A percentile compares a stretch with the other conserved stretches of the same genome.
phyloP scores from a whole-genome alignment of 2,329 filamentous ascomycete genomes.

The Arachnomyces sp. region DNA sequence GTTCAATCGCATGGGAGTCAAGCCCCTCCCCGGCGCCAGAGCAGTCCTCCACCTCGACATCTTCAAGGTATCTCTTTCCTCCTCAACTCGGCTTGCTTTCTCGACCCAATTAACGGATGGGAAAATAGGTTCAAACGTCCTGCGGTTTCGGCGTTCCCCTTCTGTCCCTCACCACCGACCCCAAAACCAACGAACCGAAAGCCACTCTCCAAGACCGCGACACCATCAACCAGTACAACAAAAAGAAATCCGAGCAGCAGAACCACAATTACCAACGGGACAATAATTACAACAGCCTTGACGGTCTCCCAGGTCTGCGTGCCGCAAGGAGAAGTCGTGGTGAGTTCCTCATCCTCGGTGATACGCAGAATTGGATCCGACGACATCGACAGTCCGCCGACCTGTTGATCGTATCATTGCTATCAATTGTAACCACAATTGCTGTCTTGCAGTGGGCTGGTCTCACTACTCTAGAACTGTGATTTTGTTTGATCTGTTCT shows the following conservation, averaged over 20 bases:
- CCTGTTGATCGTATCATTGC: constrained; percentile 13
- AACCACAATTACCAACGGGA: constrained; percentile 50
- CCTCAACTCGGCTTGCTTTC: background rate
- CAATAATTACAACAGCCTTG: constrained; percentile 51
- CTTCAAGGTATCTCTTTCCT: constrained; percentile 43
- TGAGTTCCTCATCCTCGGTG: constrained; percentile 41
- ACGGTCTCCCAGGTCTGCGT: constrained; percentile 52
- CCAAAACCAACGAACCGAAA: constrained; percentile 14
- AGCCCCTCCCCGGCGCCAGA: constrained; percentile 43
- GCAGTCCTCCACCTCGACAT: constrained; percentile 57
- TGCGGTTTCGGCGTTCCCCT: constrained; percentile 60
- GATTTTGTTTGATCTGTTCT: background rate
- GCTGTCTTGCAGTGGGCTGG: constrained; percentile 14
- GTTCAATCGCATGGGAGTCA: constrained; percentile 39
- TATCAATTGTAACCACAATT: constrained; percentile 14
- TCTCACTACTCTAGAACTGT: constrained; percentile 6
- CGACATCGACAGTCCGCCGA: constrained; percentile 16
- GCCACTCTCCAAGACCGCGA: constrained; percentile 46
- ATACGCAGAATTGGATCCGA: constrained; percentile 21
- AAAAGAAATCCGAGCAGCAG: constrained; percentile 43
- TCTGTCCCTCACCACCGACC: constrained; percentile 35
- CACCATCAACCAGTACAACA: constrained; percentile 48
- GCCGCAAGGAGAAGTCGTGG: constrained; percentile 45
- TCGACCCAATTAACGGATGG: constrained; percentile 1
- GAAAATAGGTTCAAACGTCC: constrained; percentile 50